Evolutionary conservation across 306 rosid species (phyloP).

Genomic region (Ochetophila trinervis): DNA sequence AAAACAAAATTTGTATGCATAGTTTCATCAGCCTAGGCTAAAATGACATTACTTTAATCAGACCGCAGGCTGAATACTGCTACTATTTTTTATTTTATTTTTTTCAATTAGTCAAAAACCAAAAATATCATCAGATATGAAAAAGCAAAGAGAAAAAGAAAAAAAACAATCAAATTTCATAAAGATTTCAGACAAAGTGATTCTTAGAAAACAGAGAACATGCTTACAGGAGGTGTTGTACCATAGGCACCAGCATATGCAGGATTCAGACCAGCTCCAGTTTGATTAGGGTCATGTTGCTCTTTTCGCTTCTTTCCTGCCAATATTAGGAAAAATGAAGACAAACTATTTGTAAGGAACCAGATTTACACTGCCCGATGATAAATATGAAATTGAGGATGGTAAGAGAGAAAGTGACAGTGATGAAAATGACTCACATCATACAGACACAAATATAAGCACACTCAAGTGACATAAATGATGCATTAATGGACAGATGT

Average conservation of each 20-base stretch:
- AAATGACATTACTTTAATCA: too few species aligned
- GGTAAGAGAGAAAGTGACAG: too few species aligned
- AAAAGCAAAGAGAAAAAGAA: neutral
- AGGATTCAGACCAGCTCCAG: slow-evolving; percentile 76
- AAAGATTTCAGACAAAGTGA: neutral
- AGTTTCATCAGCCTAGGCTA: slow-evolving; percentile 5
- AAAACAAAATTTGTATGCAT: too few species aligned
- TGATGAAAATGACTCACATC: too few species aligned
- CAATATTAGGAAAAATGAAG: slow-evolving; percentile 6
- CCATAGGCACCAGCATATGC: slow-evolving; percentile 80
- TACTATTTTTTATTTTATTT: too few species aligned
- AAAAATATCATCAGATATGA: too few species aligned
- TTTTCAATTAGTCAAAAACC: neutral
- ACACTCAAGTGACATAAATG: neutral
- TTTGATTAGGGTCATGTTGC: slow-evolving; percentile 83
- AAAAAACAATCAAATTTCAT: neutral
- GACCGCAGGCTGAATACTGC: too few species aligned
- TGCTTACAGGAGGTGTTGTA: slow-evolving; percentile 70
- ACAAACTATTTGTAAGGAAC: neutral
- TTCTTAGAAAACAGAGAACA: slow-evolving; percentile 15
- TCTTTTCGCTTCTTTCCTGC: slow-evolving; percentile 91
- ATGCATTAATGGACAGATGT: neutral
- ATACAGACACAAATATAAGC: neutral
- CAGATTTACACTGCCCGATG: neutral
- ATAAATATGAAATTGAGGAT: too few species aligned